Conservation (phyloP, 768 basidiomycete genomes). For the Antrodiella citrinella region DNA sequence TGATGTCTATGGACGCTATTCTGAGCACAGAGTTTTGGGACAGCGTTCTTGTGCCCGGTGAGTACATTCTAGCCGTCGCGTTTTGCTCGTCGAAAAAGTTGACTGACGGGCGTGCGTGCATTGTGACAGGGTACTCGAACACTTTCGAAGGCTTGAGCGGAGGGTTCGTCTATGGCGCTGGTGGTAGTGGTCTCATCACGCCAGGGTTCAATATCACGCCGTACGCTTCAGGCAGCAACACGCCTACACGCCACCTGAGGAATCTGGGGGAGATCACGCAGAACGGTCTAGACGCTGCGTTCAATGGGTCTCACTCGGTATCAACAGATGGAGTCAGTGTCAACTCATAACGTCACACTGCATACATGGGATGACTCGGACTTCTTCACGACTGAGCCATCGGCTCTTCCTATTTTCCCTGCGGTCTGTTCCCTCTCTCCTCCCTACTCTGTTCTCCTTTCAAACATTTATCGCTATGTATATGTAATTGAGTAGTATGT, state of each 20-base stretch:
- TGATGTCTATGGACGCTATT: constrained; percentile 78
- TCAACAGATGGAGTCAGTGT: constrained; percentile 1
- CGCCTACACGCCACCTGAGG: constrained; percentile 22
- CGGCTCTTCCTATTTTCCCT: neutral
- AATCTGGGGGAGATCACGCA: constrained; percentile 10
- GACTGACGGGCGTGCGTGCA: neutral
- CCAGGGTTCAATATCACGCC: constrained; percentile 59
- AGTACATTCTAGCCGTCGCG: constrained; percentile 20
- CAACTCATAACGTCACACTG: neutral
- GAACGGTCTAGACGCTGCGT: constrained; percentile 13
- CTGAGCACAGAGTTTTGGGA: constrained; percentile 82
- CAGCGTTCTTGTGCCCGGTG: constrained; percentile 79
- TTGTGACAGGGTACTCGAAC: constrained; percentile 76
- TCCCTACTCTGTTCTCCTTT: neutral
- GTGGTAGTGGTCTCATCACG: constrained; percentile 78
- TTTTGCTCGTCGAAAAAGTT: constrained; percentile 6
- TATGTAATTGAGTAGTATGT: neutral
- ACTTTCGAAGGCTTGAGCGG: constrained; percentile 77
- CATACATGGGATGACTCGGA: neutral
- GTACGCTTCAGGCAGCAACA: constrained; percentile 45
- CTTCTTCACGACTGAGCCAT: neutral
- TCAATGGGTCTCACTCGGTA: constrained; percentile 5
- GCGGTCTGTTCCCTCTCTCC: neutral
- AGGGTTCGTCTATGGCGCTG: constrained; percentile 79
- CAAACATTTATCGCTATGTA: neutral